Percentiles rank a stretch among this genome's conserved stretches.
phyloP scores from a whole-genome alignment of 305 asterid genomes.

The Fraxinus paxiana region DNA sequence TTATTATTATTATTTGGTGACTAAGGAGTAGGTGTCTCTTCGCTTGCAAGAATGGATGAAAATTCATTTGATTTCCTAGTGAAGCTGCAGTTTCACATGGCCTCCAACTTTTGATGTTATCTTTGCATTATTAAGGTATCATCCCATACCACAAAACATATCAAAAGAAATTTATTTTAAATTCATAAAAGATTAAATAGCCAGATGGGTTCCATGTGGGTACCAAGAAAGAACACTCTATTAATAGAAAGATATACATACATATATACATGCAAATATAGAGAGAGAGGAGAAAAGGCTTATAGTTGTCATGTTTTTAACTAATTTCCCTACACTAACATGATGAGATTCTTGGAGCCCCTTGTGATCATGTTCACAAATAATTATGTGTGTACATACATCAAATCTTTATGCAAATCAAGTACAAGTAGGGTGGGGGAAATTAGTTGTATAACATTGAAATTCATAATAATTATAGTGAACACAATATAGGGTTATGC shows the following conservation, averaged over 20 bases:
- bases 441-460: not conserved
- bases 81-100: slow-evolving; percentile 40
- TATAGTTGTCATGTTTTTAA: slow-evolving; percentile 19
- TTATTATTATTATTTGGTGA: not conserved
- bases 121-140: slow-evolving; percentile 24
- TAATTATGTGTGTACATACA: slow-evolving; percentile 1
- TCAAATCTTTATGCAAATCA: not conserved
- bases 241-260: not conserved
- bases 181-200: slow-evolving; percentile 19
- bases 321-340: slow-evolving; percentile 25
- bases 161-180: slow-evolving; percentile 16
- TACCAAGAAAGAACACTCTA: not conserved
- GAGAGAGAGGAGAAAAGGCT: not conserved
- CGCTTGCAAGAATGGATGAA: slow-evolving; percentile 14
- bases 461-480: not conserved
- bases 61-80: not conserved
- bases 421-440: slow-evolving; percentile 3
- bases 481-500: not conserved
- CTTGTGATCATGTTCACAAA: slow-evolving; percentile 24
- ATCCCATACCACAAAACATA: slow-evolving; percentile 2
- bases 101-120: slow-evolving; percentile 28
- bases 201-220: slow-evolving; percentile 45
- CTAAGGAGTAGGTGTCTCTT: not conserved
- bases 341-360: slow-evolving; percentile 36
- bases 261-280: not conserved